A percentile compares a stretch with the other conserved stretches of the same genome.
phyloP scores from a whole-genome alignment of 345 rosid genomes.

The Boechera retrofracta region DNA sequence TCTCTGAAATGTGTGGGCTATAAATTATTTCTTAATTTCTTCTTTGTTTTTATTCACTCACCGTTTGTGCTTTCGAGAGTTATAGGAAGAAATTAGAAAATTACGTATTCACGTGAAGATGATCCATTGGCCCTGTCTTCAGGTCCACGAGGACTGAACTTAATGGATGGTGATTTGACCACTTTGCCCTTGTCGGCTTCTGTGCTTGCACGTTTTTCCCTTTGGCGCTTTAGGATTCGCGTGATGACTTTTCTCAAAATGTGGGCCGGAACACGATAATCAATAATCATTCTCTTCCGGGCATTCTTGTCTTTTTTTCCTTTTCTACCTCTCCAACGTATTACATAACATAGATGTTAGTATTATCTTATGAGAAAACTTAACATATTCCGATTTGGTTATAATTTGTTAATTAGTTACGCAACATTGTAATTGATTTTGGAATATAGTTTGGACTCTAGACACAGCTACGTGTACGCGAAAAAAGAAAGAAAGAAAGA shows the following conservation, averaged over 20 bases:
- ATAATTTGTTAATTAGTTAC: not conserved
- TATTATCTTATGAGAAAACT: not conserved
- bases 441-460: no score
- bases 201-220: not conserved
- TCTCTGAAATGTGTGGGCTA: constrained; percentile 1
- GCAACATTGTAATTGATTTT: not conserved
- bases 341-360: not conserved
- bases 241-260: constrained; percentile 28
- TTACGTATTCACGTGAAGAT: constrained; percentile 36
- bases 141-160: constrained; percentile 31
- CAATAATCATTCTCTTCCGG: not conserved
- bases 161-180: constrained; percentile 18
- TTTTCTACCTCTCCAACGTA: not conserved
- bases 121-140: constrained; percentile 21
- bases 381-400: constrained; percentile 3
- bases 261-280: constrained; percentile 32
- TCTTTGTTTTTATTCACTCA: not conserved
- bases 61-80: constrained; percentile 8
- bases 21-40: not conserved
- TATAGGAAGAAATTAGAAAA: not conserved
- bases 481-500: no score
- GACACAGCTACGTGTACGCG: no score
- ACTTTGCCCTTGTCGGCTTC: constrained; percentile 26
- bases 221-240: constrained; percentile 34
- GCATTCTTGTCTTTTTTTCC: constrained; percentile 16